Conservation (phyloP, 352 stramenopile genomes). For the Blastocystis sp. region DNA sequence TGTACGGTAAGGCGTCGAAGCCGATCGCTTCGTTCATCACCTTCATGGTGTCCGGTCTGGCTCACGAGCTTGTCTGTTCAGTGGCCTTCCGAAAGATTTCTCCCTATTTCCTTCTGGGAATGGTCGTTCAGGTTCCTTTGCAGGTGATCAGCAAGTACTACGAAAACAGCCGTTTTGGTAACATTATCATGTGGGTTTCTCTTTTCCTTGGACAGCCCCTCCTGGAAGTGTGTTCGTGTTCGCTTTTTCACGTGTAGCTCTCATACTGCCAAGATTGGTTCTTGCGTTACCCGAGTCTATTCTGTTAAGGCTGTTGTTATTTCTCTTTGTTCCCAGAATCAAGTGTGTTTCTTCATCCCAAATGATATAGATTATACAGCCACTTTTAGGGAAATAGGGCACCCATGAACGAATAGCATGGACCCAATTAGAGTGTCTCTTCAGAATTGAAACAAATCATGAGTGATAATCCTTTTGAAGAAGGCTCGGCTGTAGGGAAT, state of each 20-base stretch:
- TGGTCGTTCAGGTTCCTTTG: constrained; percentile 83
- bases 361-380: neutral
- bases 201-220: constrained; percentile 58
- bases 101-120: constrained; percentile 80
- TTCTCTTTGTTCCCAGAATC: neutral
- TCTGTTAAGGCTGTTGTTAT: constrained; percentile 22
- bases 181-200: constrained; percentile 58
- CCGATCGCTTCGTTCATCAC: constrained; percentile 67
- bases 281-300: constrained; percentile 27
- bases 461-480: constrained; percentile 55
- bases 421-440: neutral
- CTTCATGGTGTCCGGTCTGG: constrained; percentile 82
- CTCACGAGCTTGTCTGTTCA: constrained; percentile 86
- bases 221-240: constrained; percentile 14
- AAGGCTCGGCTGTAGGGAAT: neutral
- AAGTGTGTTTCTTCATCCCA: neutral
- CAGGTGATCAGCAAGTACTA: constrained; percentile 62
- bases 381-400: neutral
- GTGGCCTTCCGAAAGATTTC: constrained; percentile 83
- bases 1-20: constrained; percentile 68
- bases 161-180: constrained; percentile 47
- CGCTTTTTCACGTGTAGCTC: neutral
- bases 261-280: constrained; percentile 53
- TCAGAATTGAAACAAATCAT: constrained; percentile 38
- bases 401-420: neutral